A percentile compares a stretch with the other conserved stretches of the same genome.
phyloP scores from a whole-genome alignment of 148 eudicot genomes.

The Salicornia ramosissima region DNA sequence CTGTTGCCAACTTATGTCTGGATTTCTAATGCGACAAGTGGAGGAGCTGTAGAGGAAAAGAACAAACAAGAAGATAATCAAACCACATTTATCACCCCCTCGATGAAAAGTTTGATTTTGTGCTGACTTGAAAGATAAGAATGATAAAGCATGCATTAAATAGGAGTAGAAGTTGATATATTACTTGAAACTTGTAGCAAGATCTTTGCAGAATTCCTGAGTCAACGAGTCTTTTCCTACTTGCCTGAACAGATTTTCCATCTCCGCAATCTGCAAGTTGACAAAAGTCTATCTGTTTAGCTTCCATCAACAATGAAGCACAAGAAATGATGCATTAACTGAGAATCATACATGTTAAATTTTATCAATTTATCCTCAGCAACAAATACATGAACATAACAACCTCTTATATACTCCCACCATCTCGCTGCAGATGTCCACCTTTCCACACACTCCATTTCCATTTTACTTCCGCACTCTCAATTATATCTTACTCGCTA shows the following conservation, averaged over 20 bases:
- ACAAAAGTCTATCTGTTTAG: background rate
- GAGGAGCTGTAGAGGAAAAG: conserved; percentile 48
- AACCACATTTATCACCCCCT: background rate
- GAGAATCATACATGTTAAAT: background rate
- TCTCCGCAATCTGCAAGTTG: conserved; percentile 45
- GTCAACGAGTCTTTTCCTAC: conserved; percentile 40
- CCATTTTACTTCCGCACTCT: background rate
- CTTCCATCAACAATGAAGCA: background rate
- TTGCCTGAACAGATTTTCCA: conserved; percentile 62
- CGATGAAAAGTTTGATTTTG: background rate
- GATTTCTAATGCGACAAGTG: conserved; percentile 42
- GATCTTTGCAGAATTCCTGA: conserved; percentile 65
- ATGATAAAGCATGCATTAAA: background rate
- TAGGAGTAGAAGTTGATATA: background rate
- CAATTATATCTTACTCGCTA: background rate
- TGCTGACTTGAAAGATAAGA: background rate
- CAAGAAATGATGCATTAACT: background rate
- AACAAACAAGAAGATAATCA: conserved; percentile 8
- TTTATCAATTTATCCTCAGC: background rate
- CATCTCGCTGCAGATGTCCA: background rate
- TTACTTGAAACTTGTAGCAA: conserved; percentile 73
- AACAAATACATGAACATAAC: background rate
- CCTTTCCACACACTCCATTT: background rate
- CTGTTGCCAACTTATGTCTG: conserved; percentile 59
- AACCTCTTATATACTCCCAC: background rate